Evolutionary conservation across 495 filamentous ascomycete genomes (phyloP), one percentile per base, ranked within the genome.

Genomic region (Ramalina peruviana): DNA sequence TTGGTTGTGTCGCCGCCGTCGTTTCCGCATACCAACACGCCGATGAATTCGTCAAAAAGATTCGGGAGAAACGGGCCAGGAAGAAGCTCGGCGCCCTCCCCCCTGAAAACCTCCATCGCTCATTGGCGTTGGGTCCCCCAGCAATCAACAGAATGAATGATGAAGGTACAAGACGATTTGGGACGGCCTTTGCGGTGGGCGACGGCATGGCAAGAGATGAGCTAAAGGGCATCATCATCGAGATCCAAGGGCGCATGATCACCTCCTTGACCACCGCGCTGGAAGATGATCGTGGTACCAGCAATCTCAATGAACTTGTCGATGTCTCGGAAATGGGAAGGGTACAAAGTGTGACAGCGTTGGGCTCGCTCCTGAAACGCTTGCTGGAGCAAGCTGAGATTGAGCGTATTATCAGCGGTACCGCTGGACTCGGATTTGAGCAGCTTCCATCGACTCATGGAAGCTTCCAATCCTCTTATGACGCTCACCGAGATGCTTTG

Each of bases 121-220:
- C 56, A 17, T 44, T 58, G 17, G 39, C 40, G 15, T 38, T 38
- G 27, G 56, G 53, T 16, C 53, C 56, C 3, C 10, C 30, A 45
- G 50, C 44, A 21, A 46, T 58, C 4, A 52, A 53, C 37, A 27
- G 42, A 30, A 49, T 46, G 26, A 45, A 50, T 7, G 47, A 56
- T 26, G 38, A 36, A 15, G 56, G 56, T 9, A 43, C 53, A 1
- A 43, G 50, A 25, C 23, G 33, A 37, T 56, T 57, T 30, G 56
- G 56, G 5, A 17, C 1, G 2, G 27, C 15, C 21, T 59, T 50
- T 21, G 50, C 46, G 11, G 37, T 30, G 36, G 46, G 46, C 16
- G 56, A 59, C 16, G 20, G 53, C 48, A 68, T 67, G 17, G 58
- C 51, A 23, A 50, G 67, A 4, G 50, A 50, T 0, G 36, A 45